Percentiles rank a stretch among this genome's conserved stretches.
Evolutionary conservation across 106 monocot genomes (phyloP).

Genomic region (Posidonia australis): DNA sequence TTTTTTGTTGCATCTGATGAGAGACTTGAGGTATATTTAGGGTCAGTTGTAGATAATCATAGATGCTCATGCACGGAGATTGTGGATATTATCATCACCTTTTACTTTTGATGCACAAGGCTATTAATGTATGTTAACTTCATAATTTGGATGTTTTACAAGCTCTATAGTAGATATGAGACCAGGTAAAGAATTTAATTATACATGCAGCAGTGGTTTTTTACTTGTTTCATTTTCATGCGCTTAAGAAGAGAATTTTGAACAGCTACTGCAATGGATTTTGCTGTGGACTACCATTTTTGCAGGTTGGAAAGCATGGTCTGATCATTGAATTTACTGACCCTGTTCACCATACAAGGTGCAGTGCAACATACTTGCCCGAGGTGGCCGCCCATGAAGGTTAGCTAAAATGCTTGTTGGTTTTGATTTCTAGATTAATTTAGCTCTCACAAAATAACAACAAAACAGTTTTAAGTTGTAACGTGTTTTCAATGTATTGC

Average conservation of each 20-base stretch:
- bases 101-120: neutral
- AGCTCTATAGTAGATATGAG: too few relatives aligned
- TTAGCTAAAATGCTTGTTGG: conserved; percentile 3
- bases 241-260: too few relatives aligned
- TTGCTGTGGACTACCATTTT: neutral
- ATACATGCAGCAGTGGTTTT: too few relatives aligned
- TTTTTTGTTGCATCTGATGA: neutral
- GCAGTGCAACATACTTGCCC: conserved; percentile 84
- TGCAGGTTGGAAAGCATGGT: conserved; percentile 90
- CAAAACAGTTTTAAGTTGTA: too few relatives aligned
- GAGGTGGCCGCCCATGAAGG: conserved; percentile 98
- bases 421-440: too few relatives aligned
- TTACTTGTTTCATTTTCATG: too few relatives aligned
- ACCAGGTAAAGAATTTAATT: too few relatives aligned
- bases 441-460: too few relatives aligned
- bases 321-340: conserved; percentile 93
- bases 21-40: neutral
- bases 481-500: too few relatives aligned
- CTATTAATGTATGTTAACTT: too few relatives aligned
- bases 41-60: neutral
- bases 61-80: neutral
- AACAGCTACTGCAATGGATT: too few relatives aligned
- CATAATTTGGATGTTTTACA: too few relatives aligned
- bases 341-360: conserved; percentile 68
- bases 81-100: neutral